phyloP scores from a whole-genome alignment of 139 green algal species.

The Micromonas commoda region DNA sequence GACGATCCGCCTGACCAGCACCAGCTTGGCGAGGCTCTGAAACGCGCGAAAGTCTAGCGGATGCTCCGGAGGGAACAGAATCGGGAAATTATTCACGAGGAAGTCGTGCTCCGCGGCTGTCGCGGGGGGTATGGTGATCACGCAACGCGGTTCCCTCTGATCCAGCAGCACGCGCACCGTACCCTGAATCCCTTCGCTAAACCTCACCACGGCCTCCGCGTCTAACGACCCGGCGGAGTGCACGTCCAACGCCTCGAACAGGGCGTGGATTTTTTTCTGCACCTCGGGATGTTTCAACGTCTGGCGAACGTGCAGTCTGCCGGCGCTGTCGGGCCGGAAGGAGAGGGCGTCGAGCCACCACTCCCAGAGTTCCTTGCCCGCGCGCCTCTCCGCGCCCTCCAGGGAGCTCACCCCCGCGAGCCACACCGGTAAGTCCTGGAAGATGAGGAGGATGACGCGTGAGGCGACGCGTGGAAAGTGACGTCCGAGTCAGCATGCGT shows the following conservation, averaged over 20 bases:
- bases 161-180: background rate
- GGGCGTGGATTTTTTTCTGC: background rate
- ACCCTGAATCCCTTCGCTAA: background rate
- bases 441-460: background rate
- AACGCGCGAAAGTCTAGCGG: background rate
- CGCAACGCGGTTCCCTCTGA: background rate
- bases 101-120: background rate
- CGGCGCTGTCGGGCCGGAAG: background rate
- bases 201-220: background rate
- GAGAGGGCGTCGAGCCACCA: constrained; percentile 4
- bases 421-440: background rate
- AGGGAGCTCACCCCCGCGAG: background rate
- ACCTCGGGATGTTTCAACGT: background rate
- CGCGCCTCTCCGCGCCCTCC: background rate
- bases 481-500: too few relatives aligned
- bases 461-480: too few relatives aligned
- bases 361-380: background rate
- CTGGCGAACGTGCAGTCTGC: background rate
- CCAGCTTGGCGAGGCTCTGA: background rate
- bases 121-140: background rate
- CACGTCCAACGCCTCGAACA: background rate
- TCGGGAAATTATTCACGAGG: background rate
- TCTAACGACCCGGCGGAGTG: background rate
- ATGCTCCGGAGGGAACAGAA: background rate
- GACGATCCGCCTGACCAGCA: background rate